Conservation (phyloP, 768 basidiomycete genomes). For the Amanita phalloides region DNA sequence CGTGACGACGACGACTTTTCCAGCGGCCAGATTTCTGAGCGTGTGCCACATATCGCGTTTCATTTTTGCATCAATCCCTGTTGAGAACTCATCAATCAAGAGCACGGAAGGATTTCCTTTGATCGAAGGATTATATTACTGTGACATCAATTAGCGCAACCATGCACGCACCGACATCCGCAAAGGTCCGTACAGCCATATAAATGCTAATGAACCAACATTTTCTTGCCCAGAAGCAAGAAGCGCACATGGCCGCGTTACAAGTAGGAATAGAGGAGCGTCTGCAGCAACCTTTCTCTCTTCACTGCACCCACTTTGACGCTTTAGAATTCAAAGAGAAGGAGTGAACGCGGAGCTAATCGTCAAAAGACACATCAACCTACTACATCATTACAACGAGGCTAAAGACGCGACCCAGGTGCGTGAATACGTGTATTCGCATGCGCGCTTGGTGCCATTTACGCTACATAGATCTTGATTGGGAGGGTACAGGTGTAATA, state of each 20-base stretch:
- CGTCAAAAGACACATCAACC: slow-evolving; percentile 56
- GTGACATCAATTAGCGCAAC: not conserved
- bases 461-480: slow-evolving; percentile 50
- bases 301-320: slow-evolving; percentile 10
- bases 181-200: not conserved
- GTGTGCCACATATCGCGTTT: slow-evolving; percentile 81
- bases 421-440: not conserved
- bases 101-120: slow-evolving; percentile 67
- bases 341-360: slow-evolving; percentile 43
- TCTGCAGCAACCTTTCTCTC: slow-evolving; percentile 9
- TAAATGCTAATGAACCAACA: not conserved
- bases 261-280: slow-evolving; percentile 42
- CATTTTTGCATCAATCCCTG: slow-evolving; percentile 75
- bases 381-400: slow-evolving; percentile 72
- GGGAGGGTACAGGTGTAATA: slow-evolving; percentile 42
- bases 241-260: slow-evolving; percentile 34
- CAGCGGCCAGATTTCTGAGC: slow-evolving; percentile 48
- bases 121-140: not conserved
- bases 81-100: slow-evolving; percentile 77
- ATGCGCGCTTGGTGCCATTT: not conserved
- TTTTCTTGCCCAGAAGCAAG: slow-evolving; percentile 30
- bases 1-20: slow-evolving; percentile 64
- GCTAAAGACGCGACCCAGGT: slow-evolving; percentile 80
- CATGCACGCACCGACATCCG: slow-evolving; percentile 6
- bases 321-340: slow-evolving; percentile 16